These are phyloP conservation scores for Hymenoscyphus linearis DNA, from an alignment of 2,329 filamentous ascomycete species.

Conservation along the genomic window DNA sequence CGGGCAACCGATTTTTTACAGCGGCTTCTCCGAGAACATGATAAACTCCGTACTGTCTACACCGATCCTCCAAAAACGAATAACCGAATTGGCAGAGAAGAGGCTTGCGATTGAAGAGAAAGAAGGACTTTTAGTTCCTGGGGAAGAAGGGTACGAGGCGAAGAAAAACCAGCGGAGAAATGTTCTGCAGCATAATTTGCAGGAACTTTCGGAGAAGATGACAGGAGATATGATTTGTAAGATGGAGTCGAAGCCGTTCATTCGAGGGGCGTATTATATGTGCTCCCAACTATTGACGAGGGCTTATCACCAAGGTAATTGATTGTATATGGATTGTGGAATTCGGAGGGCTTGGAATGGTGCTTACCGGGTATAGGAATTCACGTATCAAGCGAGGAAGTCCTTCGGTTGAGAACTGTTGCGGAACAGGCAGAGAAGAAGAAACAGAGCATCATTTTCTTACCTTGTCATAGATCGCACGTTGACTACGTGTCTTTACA, in stretches of 20 bases:
- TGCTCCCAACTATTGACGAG: constrained; percentile 81
- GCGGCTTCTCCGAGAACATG: constrained; percentile 88
- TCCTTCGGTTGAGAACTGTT: constrained; percentile 73
- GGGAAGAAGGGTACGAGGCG: constrained; percentile 48
- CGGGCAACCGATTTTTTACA: constrained; percentile 89
- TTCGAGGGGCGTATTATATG: constrained; percentile 86
- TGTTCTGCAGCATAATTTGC: constrained; percentile 67
- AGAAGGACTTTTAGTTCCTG: constrained; percentile 59
- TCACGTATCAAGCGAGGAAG: constrained; percentile 92
- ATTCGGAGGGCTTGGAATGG: background rate
- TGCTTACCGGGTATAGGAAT: constrained; percentile 47
- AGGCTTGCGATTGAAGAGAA: constrained; percentile 71
- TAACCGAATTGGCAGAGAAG: constrained; percentile 69
- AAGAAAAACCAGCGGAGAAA: constrained; percentile 50
- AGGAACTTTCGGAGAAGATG: constrained; percentile 78
- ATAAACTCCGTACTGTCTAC: constrained; percentile 71
- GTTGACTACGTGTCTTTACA: constrained; percentile 95
- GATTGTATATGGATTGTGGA: constrained; percentile 7
- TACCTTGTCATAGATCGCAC: constrained; percentile 91
- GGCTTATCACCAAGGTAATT: constrained; percentile 82
- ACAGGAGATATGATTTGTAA: constrained; percentile 98
- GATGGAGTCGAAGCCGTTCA: constrained; percentile 91
- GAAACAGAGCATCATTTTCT: constrained; percentile 92
- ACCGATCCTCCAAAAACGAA: constrained; percentile 67
- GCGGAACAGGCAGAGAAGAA: constrained; percentile 77